phyloP scores from a whole-genome alignment of 192 early-diverging fungal species.

The Podila minutissima region DNA sequence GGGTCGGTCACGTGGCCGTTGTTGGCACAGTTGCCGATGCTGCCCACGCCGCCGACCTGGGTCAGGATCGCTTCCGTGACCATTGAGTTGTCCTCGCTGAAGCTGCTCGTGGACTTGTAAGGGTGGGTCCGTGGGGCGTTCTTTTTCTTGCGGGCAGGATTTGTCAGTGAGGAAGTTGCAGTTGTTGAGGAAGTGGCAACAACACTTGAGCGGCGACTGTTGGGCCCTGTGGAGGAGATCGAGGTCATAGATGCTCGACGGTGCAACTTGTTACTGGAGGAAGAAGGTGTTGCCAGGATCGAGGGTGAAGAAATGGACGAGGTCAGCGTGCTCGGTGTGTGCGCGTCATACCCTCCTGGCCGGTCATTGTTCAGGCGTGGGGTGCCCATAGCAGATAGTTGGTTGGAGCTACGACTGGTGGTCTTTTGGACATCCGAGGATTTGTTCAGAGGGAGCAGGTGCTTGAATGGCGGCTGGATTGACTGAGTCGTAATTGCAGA shows the following conservation, averaged over 20 bases:
- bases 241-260: conserved; percentile 25
- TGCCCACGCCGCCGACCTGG: conserved; percentile 39
- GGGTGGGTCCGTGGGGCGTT: conserved; percentile 40
- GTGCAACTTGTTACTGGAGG: background rate
- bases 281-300: conserved; percentile 4
- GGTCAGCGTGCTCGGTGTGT: background rate
- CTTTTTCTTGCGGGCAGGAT: conserved; percentile 47
- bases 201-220: conserved; percentile 20
- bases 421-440: too few species aligned
- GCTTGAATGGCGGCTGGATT: conserved; percentile 45
- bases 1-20: conserved; percentile 23
- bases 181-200: background rate
- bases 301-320: conserved; percentile 28
- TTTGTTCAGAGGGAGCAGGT: conserved; percentile 25
- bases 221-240: conserved; percentile 9
- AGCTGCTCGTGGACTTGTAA: conserved; percentile 43
- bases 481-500: conserved; percentile 44
- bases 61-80: conserved; percentile 46
- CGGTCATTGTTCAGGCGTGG: background rate
- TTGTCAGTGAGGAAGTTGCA: background rate
- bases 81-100: conserved; percentile 40
- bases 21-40: conserved; percentile 28
- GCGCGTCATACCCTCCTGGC: background rate
- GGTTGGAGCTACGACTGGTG: too few species aligned
- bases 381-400: background rate